A percentile compares a stretch with the other conserved stretches of the same genome.
phyloP scores from a whole-genome alignment of 2,329 filamentous ascomycete genomes.

The Neopestalotiopsis sp. region DNA sequence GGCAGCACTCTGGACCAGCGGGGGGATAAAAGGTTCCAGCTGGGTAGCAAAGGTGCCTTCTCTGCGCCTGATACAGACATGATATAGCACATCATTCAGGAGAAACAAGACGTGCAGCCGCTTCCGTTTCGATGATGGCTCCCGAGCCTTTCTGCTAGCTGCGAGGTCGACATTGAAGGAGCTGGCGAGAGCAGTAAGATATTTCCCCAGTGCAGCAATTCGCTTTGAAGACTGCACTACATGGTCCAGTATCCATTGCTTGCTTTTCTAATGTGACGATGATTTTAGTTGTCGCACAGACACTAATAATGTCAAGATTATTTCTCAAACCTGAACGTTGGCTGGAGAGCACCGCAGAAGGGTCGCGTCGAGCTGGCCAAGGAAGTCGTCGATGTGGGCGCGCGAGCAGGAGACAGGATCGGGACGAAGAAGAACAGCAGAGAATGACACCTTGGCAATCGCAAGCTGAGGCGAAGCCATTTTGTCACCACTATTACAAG shows the following conservation, averaged over 20 bases:
- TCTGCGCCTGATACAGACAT: slow-evolving; percentile 59
- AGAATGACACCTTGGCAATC: slow-evolving; percentile 80
- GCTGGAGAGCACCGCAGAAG: slow-evolving; percentile 74
- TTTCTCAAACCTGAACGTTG: slow-evolving; percentile 87
- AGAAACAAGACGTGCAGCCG: slow-evolving; percentile 79
- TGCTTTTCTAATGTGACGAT: slow-evolving; percentile 72
- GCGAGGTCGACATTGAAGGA: slow-evolving; percentile 50
- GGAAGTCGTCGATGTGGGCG: slow-evolving; percentile 72
- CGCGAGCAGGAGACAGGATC: slow-evolving; percentile 74
- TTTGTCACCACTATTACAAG: slow-evolving; percentile 10
- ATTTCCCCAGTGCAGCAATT: slow-evolving; percentile 73
- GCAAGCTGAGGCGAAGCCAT: slow-evolving; percentile 75
- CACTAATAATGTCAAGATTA: slow-evolving; percentile 43
- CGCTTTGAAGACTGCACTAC: slow-evolving; percentile 71
- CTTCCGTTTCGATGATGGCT: slow-evolving; percentile 68
- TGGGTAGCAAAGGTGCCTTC: slow-evolving; percentile 57
- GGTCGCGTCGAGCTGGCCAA: slow-evolving; percentile 67
- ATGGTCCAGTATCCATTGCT: slow-evolving; percentile 80
- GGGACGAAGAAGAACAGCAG: slow-evolving; percentile 73
- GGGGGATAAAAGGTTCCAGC: slow-evolving; percentile 63
- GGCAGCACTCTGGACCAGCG: slow-evolving; percentile 65
- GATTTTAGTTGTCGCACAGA: slow-evolving; percentile 38
- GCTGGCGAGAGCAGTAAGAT: slow-evolving; percentile 71
- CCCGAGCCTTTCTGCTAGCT: slow-evolving; percentile 38
- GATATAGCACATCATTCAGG: slow-evolving; percentile 78